Conservation (phyloP, 2,329 filamentous ascomycete species). For the Epichloe bromicola region DNA sequence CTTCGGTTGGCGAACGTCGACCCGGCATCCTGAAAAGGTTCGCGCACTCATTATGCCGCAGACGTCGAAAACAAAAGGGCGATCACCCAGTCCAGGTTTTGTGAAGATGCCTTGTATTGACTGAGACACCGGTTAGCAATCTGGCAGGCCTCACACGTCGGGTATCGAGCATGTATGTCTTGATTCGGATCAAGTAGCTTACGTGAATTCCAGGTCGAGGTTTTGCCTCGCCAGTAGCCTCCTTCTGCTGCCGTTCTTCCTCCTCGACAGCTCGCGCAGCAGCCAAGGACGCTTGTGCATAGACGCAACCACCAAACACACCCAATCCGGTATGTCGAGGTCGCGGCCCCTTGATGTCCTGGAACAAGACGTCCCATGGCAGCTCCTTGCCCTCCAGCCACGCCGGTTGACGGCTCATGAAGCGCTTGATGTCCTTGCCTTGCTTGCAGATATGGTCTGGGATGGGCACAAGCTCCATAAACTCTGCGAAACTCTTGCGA, state of each 20-base stretch:
- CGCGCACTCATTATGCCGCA: constrained; percentile 30
- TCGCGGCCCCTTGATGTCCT: constrained; percentile 6
- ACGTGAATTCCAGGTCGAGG: constrained; percentile 24
- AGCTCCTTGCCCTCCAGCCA: constrained; percentile 21
- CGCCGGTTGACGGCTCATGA: constrained; percentile 20
- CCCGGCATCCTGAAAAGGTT: constrained; percentile 35
- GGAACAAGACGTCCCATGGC: constrained; percentile 14
- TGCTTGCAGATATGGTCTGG: constrained; percentile 6
- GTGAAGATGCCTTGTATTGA: constrained; percentile 45
- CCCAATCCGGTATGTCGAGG: constrained; percentile 8
- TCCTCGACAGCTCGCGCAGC: constrained; percentile 21
- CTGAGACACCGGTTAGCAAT: constrained; percentile 16
- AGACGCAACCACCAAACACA: constrained; percentile 26
- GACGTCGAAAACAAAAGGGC: constrained; percentile 41
- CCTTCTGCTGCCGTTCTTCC: constrained; percentile 13
- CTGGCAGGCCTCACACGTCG: background rate
- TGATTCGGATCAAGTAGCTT: constrained; percentile 8
- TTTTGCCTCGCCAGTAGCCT: constrained; percentile 4
- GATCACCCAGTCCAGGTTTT: constrained; percentile 30
- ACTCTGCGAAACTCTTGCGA: constrained; percentile 18
- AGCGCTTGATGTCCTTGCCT: constrained; percentile 9
- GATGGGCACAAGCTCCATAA: constrained; percentile 15
- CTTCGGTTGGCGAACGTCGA: constrained; percentile 35
- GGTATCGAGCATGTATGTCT: background rate
- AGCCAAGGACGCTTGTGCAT: constrained; percentile 23